Evolutionary conservation across 345 rosid species (phyloP), one percentile per base, ranked within the genome.

Genomic region (Physaria fendleri): DNA sequence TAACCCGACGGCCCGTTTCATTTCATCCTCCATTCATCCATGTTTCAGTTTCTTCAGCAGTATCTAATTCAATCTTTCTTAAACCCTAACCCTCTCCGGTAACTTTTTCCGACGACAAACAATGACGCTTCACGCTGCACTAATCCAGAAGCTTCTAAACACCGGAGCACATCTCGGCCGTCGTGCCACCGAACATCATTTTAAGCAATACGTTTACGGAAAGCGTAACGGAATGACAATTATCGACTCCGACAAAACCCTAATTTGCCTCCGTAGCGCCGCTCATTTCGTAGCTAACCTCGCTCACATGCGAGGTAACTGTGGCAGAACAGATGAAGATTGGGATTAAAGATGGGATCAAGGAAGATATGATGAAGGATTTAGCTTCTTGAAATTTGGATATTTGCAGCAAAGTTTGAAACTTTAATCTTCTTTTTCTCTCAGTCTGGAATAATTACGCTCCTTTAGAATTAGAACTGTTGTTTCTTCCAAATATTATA

Each of bases 211-310:
- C 72, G 75, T 90, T 3, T 81, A 81, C 62, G 99, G 99, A 7
- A 39, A 73, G 8, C 92, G 96, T 8, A 90, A 87, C 65, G 77
- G 71, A 12, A 65, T 71, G 72, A 71, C 85, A 29, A 81, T 87
- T 0, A 79, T 93, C 73, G 96, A 93, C 45, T 81, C 96, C 10
- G 97, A 90, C 62, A 87, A 83, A 49, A 87, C 97, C 70, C 85
- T 93, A 3, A 80, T 93, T 24, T 89, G 96, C 46, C 94, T 90
- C 66, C 90, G 99, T 16, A 85, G 69, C 74, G 99, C 99, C 21
- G 78, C 82, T 54, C 71, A 71, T 73, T 93, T 93, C 80, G 73
- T 93, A 11, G 80, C 90, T 5, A 70, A 74, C 29, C 81, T 93
- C 14, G 89, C 88, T 0, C 78, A 79, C 44, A 78, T 67, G 47